phyloP scores from a whole-genome alignment of 305 asterid genomes.

The Fraxinus paxiana region DNA sequence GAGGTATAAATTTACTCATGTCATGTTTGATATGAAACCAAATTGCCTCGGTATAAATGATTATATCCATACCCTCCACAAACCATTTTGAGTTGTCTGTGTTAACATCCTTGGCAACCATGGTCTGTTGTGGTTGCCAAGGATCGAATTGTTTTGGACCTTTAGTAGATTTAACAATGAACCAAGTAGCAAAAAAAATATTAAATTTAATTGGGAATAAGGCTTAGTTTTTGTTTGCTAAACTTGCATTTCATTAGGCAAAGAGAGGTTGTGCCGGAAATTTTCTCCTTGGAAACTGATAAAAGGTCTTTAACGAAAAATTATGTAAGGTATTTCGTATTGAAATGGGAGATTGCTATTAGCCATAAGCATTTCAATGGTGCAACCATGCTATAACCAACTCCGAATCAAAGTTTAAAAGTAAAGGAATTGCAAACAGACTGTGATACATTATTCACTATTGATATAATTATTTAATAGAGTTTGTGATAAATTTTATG shows the following conservation, averaged over 20 bases:
- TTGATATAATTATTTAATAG: not conserved
- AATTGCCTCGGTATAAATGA: not conserved
- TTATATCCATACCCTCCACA: not conserved
- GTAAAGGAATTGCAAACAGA: not conserved
- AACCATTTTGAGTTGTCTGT: not conserved
- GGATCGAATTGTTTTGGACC: not conserved
- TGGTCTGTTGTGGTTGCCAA: not conserved
- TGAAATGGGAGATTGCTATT: not conserved
- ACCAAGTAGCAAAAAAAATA: not conserved
- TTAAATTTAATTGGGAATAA: not conserved
- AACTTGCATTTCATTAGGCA: not conserved
- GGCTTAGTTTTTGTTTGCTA: not conserved
- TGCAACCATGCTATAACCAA: not conserved
- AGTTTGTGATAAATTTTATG: not conserved
- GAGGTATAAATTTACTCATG: constrained; percentile 48
- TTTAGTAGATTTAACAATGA: not conserved
- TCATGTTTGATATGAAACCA: not conserved
- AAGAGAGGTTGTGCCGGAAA: not conserved
- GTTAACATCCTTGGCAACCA: not conserved
- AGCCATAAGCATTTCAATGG: not conserved
- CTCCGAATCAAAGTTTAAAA: not conserved
- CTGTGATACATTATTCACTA: not conserved
- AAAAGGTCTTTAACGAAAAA: not conserved
- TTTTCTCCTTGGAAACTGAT: not conserved
- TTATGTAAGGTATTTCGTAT: not conserved